Evolutionary conservation across 2,329 filamentous ascomycete genomes (phyloP), one percentile per base, ranked within the genome.

Genomic region (Hortaea sp.): DNA sequence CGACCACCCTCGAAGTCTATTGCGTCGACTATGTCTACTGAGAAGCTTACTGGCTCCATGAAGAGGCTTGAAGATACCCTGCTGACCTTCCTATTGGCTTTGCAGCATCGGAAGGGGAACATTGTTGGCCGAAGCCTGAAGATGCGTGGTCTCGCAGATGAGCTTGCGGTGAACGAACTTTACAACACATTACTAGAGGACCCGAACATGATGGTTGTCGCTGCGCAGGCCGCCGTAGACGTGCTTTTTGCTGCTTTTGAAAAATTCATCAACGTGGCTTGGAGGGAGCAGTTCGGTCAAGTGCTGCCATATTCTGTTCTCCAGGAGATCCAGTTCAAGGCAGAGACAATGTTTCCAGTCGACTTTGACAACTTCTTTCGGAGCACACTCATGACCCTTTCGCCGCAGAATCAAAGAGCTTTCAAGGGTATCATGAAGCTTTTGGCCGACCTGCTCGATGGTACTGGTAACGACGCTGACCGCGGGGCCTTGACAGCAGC

Each of bases 221-320:
- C 85, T 1, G 76, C 81, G 0, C 88, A 95, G 49, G 75, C 86
- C 6, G 77, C 82, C 3, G 80, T 90, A 6, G 88, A 95, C 59
- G 81, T 90, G 13, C 76, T 97, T 5, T 94, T 95, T 60, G 84
- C 85, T 28, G 85, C 89, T 0, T 97, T 95, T 62, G 89, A 95
- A 63, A 95, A 94, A 51, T 97, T 95, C 56, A 70, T 95, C 49
- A 81, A 81, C 48, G 82, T 88, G 52, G 88, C 86, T 9, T 97
- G 90, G 90, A 81, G 78, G 49, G 85, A 90, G 53, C 83, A 87
- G 56, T 88, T 95, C 74, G 90, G 90, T 0, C 80, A 86, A 3
- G 79, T 97, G 46, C 80, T 97, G 63, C 80, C 85, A 1, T 74
- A 79, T 44, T 74, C 83, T 41, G 76, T 80, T 5, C 72, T 95